Percentiles rank a stretch among this genome's conserved stretches.
Conservation (phyloP, 2,329 filamentous ascomycete species). For the Penicillium sp. region DNA sequence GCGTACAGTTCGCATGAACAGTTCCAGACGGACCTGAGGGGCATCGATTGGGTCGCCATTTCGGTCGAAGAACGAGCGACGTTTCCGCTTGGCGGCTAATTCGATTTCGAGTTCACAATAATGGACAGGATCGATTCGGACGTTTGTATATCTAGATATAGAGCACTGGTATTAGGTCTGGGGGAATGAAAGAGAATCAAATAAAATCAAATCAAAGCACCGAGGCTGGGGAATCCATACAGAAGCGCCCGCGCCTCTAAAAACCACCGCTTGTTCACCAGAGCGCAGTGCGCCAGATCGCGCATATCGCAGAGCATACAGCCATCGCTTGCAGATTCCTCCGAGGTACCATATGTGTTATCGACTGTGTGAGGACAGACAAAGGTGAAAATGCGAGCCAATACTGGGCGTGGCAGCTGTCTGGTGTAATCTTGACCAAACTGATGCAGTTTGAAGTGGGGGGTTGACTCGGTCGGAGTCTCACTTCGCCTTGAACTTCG, state of each 20-base stretch:
- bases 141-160: slow-evolving; percentile 68
- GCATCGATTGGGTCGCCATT: slow-evolving; percentile 79
- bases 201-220: too few species aligned
- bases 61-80: slow-evolving; percentile 66
- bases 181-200: background rate
- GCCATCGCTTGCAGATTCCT: slow-evolving; percentile 71
- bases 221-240: slow-evolving; percentile 52
- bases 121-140: slow-evolving; percentile 90
- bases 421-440: slow-evolving; percentile 40
- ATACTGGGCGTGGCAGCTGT: slow-evolving; percentile 62
- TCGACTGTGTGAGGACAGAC: slow-evolving; percentile 82
- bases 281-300: slow-evolving; percentile 75
- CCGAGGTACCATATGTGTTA: slow-evolving; percentile 73
- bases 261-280: slow-evolving; percentile 71
- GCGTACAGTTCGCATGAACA: slow-evolving; percentile 77
- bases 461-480: slow-evolving; percentile 22
- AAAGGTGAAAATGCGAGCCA: slow-evolving; percentile 72
- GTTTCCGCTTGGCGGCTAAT: slow-evolving; percentile 73
- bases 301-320: slow-evolving; percentile 94
- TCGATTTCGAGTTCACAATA: slow-evolving; percentile 85
- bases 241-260: slow-evolving; percentile 53
- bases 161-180: slow-evolving; percentile 9
- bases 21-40: slow-evolving; percentile 67
- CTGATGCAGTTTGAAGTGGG: slow-evolving; percentile 15
- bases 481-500: slow-evolving; percentile 30